Evolutionary conservation across 768 basidiomycete species (phyloP), one percentile per base, ranked within the genome.

Genomic region (Hortiboletus campestris): DNA sequence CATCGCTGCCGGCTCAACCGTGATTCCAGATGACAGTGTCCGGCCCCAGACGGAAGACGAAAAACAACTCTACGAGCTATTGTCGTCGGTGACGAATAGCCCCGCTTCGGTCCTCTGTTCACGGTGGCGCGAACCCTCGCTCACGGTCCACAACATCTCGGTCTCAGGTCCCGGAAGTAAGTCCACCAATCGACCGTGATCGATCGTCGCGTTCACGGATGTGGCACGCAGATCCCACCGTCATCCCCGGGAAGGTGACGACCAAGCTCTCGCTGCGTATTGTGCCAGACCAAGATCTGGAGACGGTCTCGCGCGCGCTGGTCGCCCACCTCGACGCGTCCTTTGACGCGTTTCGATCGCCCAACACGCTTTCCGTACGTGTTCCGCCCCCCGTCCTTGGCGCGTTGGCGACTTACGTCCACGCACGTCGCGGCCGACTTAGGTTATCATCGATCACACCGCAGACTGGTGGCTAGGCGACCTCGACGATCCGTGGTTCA

Each of bases 381-480:
- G 25, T 25, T 3, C 25, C 4, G 25, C 25, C 25, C 8, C 11
- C 11, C 31, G 7, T 22, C 34, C n/a, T 16, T 39, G 36, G 13
- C 16, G 2, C 5, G 11, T 13, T 9, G 9, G 17, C 9, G 8
- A n/a, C 38, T 39, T 4, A 39, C 38, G n/a, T 17, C 38, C 25
- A 25, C 25, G 25, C 25, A 25, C 25, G 25, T 25, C 2, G 25
- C n/a, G n/a, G n/a, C n/a, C n/a, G n/a, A n/a, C n/a, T 11, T 60
- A 94, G 91, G 78, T 95, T 60, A 79, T 76, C 19, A 84, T 97
- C 50, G 84, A 89, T 41, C 89, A 92, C 56, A 87, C 82, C 2
- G 94, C 94, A 0, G 88, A 94, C 64, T 98, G 95, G 95, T 99
- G 96, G 96, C 79, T 99, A 2, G 94, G 95, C 0, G 84, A 89